phyloP scores from a whole-genome alignment of 2,329 filamentous ascomycete genomes.

The Colletotrichum incanum region DNA sequence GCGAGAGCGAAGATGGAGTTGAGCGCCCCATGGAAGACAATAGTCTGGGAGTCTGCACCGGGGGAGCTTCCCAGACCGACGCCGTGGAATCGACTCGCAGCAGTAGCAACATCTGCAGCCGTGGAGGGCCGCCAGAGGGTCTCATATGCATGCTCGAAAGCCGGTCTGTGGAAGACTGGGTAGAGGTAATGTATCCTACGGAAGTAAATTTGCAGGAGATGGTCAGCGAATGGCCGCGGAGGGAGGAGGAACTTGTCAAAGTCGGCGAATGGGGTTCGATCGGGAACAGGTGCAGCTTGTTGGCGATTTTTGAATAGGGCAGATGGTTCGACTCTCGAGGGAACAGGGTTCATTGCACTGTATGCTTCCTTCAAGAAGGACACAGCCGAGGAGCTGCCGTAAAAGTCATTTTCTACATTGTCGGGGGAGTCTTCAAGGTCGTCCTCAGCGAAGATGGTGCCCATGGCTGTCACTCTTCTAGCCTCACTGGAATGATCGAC shows the following conservation, averaged over 20 bases:
- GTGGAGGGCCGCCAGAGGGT: constrained; percentile 53
- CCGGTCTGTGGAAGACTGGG: constrained; percentile 59
- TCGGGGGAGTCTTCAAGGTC: constrained; percentile 47
- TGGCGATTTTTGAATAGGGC: neutral
- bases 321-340: neutral
- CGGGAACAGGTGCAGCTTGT: constrained; percentile 18
- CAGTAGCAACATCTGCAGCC: constrained; percentile 9
- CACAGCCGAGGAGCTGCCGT: constrained; percentile 57
- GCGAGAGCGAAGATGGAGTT: constrained; percentile 61
- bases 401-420: constrained; percentile 48
- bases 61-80: constrained; percentile 53
- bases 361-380: constrained; percentile 58
- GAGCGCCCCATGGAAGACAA: constrained; percentile 59
- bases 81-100: constrained; percentile 24
- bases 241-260: constrained; percentile 55
- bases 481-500: constrained; percentile 6
- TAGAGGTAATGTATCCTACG: constrained; percentile 59
- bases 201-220: constrained; percentile 57
- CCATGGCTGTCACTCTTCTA: constrained; percentile 56
- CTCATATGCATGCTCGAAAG: constrained; percentile 58
- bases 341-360: constrained; percentile 47
- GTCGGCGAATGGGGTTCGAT: constrained; percentile 36
- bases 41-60: constrained; percentile 49
- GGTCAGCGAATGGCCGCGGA: constrained; percentile 58
- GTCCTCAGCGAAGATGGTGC: constrained; percentile 52